phyloP scores from a whole-genome alignment of 257 asterid species.

The Forsythia suspensa region DNA sequence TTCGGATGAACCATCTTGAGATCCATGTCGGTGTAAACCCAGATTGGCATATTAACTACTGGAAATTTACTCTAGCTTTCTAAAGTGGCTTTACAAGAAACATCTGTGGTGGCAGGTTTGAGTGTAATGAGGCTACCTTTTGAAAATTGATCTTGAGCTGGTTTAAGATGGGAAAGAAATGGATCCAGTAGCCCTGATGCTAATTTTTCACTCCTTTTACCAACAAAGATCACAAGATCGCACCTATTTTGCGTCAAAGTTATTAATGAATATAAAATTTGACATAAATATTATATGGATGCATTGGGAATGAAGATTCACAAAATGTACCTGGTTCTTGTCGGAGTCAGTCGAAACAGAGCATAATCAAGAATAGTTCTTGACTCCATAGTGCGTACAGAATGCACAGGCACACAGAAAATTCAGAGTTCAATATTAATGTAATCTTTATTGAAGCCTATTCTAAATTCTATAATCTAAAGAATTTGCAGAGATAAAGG shows the following conservation, averaged over 20 bases:
- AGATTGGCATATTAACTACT: neutral
- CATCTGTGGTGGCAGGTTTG: conserved; percentile 38
- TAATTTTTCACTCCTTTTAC: conserved; percentile 68
- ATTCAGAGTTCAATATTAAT: neutral
- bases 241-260: conserved; percentile 43
- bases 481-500: conserved; percentile 31
- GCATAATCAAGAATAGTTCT: conserved; percentile 61
- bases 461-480: conserved; percentile 21
- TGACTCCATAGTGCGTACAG: conserved; percentile 50
- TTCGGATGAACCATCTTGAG: too few species aligned
- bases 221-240: conserved; percentile 73
- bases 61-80: conserved; percentile 43
- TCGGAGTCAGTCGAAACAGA: conserved; percentile 80
- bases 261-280: conserved; percentile 9
- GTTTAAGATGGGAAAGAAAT: conserved; percentile 59
- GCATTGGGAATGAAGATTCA: neutral
- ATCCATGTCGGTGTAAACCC: too few species aligned
- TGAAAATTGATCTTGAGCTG: conserved; percentile 74
- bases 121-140: conserved; percentile 80
- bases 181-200: conserved; percentile 84
- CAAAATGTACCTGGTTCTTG: conserved; percentile 71
- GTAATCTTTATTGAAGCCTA: neutral
- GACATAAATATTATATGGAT: neutral
- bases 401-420: neutral
- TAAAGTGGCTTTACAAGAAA: conserved; percentile 63